A percentile compares a stretch with the other conserved stretches of the same genome.
phyloP scores from a whole-genome alignment of 768 basidiomycete genomes.

The Erythrobasidium yunnanense region DNA sequence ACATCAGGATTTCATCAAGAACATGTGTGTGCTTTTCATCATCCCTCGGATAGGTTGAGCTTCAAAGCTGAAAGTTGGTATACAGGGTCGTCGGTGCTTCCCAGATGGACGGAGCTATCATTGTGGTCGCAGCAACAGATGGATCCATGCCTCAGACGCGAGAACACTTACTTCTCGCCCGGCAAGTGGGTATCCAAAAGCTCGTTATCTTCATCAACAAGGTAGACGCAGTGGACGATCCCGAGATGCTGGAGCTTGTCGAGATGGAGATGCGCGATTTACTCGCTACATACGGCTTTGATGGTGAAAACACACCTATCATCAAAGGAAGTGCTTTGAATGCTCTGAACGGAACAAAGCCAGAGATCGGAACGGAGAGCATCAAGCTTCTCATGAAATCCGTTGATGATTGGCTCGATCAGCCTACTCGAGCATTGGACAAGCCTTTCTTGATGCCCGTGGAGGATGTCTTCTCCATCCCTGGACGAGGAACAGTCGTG shows the following conservation, averaged over 20 bases:
- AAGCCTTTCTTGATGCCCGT: conserved; percentile 94
- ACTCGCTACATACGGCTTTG: conserved; percentile 79
- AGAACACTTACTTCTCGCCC: conserved; percentile 92
- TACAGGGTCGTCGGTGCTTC: conserved; percentile 78
- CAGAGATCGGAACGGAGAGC: conserved; percentile 66
- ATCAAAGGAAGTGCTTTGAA: conserved; percentile 93
- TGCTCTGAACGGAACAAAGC: conserved; percentile 75
- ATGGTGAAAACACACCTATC: conserved; percentile 96
- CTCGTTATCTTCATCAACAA: conserved; percentile 99
- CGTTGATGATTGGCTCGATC: conserved; percentile 88
- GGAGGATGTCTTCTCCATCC: conserved; percentile 95
- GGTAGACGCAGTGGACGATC: conserved; percentile 88
- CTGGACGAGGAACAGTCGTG: conserved; percentile 94
- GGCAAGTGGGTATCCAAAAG: conserved; percentile 94
- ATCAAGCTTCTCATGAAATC: conserved; percentile 70
- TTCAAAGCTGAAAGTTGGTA: conserved; percentile 47
- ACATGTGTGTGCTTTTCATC: conserved; percentile 22
- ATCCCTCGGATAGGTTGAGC: background rate
- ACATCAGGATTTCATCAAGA: conserved; percentile 37
- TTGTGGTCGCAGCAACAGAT: conserved; percentile 88
- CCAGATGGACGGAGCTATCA: conserved; percentile 66
- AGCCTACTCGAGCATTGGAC: conserved; percentile 88
- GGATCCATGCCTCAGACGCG: conserved; percentile 99
- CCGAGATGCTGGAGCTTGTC: conserved; percentile 96
- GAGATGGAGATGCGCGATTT: conserved; percentile 99